Evolutionary conservation across 306 rosid genomes (phyloP).

Genomic region (Trifolium fragiferum): DNA sequence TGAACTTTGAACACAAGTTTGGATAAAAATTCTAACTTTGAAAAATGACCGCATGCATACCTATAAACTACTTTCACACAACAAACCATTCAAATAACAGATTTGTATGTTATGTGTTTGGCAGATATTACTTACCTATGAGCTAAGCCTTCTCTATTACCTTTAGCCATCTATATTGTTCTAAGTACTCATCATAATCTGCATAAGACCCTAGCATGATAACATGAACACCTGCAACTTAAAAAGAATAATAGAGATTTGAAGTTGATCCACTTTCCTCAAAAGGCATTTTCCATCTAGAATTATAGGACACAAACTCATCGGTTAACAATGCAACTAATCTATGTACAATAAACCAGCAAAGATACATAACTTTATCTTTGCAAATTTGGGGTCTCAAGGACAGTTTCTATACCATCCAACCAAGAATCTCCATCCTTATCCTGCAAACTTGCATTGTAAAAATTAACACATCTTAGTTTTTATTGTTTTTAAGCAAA

Average conservation of each 20-base stretch:
- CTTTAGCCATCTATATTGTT: slow-evolving; percentile 89
- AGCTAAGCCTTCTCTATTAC: slow-evolving; percentile 97
- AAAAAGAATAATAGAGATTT: slow-evolving; percentile 90
- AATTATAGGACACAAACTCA: slow-evolving; percentile 77
- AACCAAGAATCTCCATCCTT: no score
- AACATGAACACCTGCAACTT: slow-evolving; percentile 75
- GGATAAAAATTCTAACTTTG: no score
- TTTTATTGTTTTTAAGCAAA: no score
- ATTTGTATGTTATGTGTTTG: slow-evolving; percentile 23
- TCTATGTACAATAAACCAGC: no score
- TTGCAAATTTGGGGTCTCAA: no score
- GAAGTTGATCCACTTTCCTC: slow-evolving; percentile 89
- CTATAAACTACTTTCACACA: no score
- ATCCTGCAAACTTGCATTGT: no score
- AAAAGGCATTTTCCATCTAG: slow-evolving; percentile 96
- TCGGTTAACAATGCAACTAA: slow-evolving; percentile 57
- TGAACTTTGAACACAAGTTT: no score
- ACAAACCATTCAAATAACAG: slow-evolving; percentile 9
- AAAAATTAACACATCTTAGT: no score
- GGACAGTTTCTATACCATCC: no score
- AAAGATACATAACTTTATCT: no score
- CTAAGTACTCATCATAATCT: slow-evolving; percentile 70
- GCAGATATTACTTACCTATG: slow-evolving; percentile 54
- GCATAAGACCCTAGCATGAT: slow-evolving; percentile 92
- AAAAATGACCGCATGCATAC: slow-evolving; percentile 21